Conservation (phyloP, 805 yeast genomes). For the Yarrowia bubula region DNA sequence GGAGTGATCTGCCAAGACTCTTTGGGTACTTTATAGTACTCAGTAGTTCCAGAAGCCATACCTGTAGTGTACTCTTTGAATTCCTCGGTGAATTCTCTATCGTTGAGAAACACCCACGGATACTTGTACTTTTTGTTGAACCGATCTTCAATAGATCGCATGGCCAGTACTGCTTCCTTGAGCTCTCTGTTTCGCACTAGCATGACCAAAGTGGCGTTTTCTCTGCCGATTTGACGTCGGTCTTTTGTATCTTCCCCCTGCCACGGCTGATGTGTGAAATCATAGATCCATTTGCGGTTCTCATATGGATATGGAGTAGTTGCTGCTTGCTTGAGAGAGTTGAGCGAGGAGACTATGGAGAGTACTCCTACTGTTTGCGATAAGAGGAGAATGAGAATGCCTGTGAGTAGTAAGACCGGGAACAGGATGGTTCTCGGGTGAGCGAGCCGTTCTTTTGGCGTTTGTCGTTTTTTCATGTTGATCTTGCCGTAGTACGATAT, state of each 20-base stretch:
- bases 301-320: not conserved
- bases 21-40: constrained; percentile 75
- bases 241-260: constrained; percentile 29
- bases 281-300: constrained; percentile 6
- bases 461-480: not conserved
- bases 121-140: constrained; percentile 78
- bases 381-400: not conserved
- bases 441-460: not conserved
- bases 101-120: constrained; percentile 95
- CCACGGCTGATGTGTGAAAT: constrained; percentile 23
- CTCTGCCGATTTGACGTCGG: constrained; percentile 49
- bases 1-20: constrained; percentile 82
- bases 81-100: constrained; percentile 77
- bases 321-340: not conserved
- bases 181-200: constrained; percentile 80
- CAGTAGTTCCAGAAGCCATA: constrained; percentile 70
- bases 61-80: constrained; percentile 67
- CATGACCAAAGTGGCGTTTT: constrained; percentile 87
- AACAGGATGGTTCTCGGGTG: not conserved
- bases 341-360: not conserved
- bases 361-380: not conserved
- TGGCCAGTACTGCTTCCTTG: constrained; percentile 67
- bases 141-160: constrained; percentile 86
- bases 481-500: too few species aligned
- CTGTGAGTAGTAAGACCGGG: not conserved